Evolutionary conservation across 345 rosid species (phyloP), one percentile per base, ranked within the genome.

Genomic region (Lepidium africanum): DNA sequence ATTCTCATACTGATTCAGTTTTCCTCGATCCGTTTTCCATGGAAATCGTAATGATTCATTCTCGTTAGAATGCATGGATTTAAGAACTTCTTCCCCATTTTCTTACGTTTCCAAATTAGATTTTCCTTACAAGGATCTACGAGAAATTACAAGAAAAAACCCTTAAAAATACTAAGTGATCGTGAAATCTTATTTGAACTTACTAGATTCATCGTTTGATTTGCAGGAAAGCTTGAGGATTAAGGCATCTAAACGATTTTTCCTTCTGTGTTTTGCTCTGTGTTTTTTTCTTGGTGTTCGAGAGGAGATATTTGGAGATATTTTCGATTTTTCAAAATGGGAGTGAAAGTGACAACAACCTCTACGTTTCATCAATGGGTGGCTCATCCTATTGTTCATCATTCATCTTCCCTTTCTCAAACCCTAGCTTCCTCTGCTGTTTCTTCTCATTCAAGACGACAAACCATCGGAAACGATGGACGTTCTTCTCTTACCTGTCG

Each of bases 371-470:
- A 85, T 33, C 96, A 81, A 33, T 85, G 87, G 91, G 78, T 87
- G 25, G 78, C 86, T 39, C 87, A 85, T 70, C 85, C 83, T 10
- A 74, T 65, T 11, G 9, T 80, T 52, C 81, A 81, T 46, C 92
- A 78, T 3, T 68, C 85, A 51, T 76, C 88, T 2, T 80, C 89
- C 0, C 80, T 81, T 10, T 84, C 88, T 10, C 90, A 82, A 72
- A 49, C 94, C 57, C 67, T 85, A 39, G 81, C 94, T 52, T 82
- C 88, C 14, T 67, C 88, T 23, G 68, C 87, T 14, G 36, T 82
- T 49, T 84, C 87, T 12, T 82, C 95, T 25, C 87, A 83, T 48
- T 84, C 90, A 38, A 69, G 81, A 63, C 75, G 84, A 3, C 85
- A 82, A 2, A 37, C 67, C 52, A 74, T 78, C 10, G 73, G 63